These are phyloP conservation scores for Lactarius indigo DNA, from an alignment of 768 basidiomycete species.

Conservation along the genomic window DNA sequence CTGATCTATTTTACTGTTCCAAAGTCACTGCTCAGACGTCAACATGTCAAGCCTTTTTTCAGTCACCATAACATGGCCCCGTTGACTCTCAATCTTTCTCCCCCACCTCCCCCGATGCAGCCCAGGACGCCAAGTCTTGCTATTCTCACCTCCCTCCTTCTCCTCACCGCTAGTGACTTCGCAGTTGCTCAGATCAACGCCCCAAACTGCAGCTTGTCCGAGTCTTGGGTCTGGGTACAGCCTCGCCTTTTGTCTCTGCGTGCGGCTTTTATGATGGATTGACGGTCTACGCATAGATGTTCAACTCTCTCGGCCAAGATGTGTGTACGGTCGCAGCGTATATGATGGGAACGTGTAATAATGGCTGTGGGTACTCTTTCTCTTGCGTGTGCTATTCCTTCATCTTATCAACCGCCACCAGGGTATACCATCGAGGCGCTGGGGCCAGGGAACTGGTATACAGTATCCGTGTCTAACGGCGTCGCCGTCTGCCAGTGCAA, in stretches of 20 bases:
- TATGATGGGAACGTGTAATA: slow-evolving; percentile 10
- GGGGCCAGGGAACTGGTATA: background rate
- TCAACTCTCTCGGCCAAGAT: slow-evolving; percentile 15
- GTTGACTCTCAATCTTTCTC: background rate
- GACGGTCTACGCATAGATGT: background rate
- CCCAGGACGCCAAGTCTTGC: background rate
- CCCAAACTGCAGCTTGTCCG: slow-evolving; percentile 2
- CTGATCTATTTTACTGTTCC: no score
- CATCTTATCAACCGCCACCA: background rate
- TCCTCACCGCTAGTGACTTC: slow-evolving; percentile 1
- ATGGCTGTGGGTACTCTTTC: slow-evolving; percentile 1
- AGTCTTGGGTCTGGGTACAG: slow-evolving; percentile 11
- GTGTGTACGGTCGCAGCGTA: slow-evolving; percentile 11
- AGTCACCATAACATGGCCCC: background rate
- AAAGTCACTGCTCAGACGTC: background rate
- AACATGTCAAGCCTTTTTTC: background rate
- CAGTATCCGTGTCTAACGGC: background rate
- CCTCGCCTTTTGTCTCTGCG: background rate
- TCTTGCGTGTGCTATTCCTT: background rate
- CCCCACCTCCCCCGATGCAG: background rate
- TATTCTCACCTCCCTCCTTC: background rate
- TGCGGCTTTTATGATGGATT: background rate
- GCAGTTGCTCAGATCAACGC: slow-evolving; percentile 1
- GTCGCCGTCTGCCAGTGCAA: background rate
- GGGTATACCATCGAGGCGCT: slow-evolving; percentile 5